phyloP scores from a whole-genome alignment of 176 grass and related monocot genomes.

The Tuctoria greenei region DNA sequence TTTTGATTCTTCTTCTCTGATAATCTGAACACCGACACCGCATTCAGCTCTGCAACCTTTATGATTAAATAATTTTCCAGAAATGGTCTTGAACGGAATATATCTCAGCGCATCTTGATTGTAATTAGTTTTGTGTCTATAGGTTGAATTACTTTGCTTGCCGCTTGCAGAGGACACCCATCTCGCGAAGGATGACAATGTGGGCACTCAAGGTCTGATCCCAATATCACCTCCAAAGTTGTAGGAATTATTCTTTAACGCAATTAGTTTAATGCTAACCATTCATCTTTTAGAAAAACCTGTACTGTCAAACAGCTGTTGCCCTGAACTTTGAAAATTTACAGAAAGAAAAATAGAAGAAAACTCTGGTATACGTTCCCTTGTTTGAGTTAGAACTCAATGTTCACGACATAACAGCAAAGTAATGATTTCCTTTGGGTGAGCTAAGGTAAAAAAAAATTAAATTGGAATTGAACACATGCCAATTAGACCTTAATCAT shows the following conservation, averaged over 20 bases:
- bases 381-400: constrained; percentile 8
- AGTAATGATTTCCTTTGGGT: not conserved
- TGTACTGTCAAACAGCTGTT: constrained; percentile 21
- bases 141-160: constrained; percentile 63
- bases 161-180: constrained; percentile 48
- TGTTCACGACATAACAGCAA: constrained; percentile 11
- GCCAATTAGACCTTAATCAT: constrained; percentile 47
- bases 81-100: constrained; percentile 49
- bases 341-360: not conserved
- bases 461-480: constrained; percentile 20
- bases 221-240: constrained; percentile 57
- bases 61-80: constrained; percentile 48
- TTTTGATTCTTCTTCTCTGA: constrained; percentile 54
- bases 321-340: constrained; percentile 3
- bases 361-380: not conserved
- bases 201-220: constrained; percentile 75
- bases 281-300: constrained; percentile 36
- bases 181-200: constrained; percentile 43
- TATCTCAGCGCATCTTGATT: constrained; percentile 49
- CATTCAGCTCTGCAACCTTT: constrained; percentile 54
- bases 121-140: constrained; percentile 37
- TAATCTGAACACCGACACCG: constrained; percentile 63
- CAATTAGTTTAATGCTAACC: constrained; percentile 32
- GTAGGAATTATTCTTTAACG: constrained; percentile 42
- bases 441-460: not conserved